Evolutionary conservation across 305 asterid species (phyloP).

Genomic region (Fraxinus angustifolia): DNA sequence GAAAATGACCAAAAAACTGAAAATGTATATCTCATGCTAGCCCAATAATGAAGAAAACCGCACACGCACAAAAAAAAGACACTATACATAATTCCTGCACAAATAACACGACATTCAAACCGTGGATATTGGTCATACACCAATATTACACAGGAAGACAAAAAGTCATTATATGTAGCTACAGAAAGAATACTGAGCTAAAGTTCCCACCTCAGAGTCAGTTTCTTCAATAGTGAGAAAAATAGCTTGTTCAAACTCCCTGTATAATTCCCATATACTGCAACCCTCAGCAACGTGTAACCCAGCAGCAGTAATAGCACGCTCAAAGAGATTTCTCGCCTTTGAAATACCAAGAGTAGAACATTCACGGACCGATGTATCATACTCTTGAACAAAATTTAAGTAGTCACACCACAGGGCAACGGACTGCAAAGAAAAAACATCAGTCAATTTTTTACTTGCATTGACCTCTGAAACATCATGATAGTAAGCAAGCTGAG

Average conservation of each 20-base stretch:
- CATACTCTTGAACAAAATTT: conserved; percentile 71
- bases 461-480: conserved; percentile 19
- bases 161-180: neutral
- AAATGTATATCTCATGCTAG: neutral
- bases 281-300: conserved; percentile 80
- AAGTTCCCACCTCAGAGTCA: conserved; percentile 48
- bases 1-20: neutral
- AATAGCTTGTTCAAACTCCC: conserved; percentile 76
- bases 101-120: neutral
- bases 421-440: conserved; percentile 66
- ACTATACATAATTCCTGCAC: conserved; percentile 1
- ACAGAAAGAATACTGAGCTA: conserved; percentile 14
- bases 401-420: conserved; percentile 85
- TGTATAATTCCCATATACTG: conserved; percentile 75
- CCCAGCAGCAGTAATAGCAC: conserved; percentile 85
- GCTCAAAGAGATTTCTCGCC: conserved; percentile 79
- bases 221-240: conserved; percentile 52
- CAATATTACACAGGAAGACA: neutral
- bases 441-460: conserved; percentile 19
- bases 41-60: neutral
- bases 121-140: conserved; percentile 1
- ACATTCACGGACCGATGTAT: conserved; percentile 52
- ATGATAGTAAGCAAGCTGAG: conserved; percentile 8
- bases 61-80: neutral
- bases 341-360: conserved; percentile 64